phyloP scores from a whole-genome alignment of 495 filamentous ascomycete species.

The Penicillium roqueforti region DNA sequence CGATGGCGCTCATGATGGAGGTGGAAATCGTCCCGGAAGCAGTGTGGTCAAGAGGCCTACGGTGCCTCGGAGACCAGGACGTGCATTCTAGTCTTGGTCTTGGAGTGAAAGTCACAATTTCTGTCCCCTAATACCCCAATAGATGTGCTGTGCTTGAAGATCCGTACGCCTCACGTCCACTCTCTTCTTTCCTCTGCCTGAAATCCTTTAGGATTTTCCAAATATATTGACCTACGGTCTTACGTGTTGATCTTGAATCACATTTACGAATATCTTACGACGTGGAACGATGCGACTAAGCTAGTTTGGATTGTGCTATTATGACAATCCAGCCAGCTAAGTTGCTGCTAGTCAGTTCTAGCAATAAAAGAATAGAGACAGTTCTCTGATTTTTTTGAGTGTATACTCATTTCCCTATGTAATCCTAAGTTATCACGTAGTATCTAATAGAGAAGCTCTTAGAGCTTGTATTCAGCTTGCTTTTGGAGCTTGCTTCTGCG shows the following conservation, averaged over 20 bases:
- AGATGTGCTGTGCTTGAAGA: conserved; percentile 11
- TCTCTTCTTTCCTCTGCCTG: conserved; percentile 11
- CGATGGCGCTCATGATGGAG: conserved; percentile 34
- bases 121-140: conserved; percentile 24
- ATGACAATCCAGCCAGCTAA: not conserved
- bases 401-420: not conserved
- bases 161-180: conserved; percentile 4
- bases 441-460: not conserved
- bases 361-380: conserved; percentile 19
- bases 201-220: conserved; percentile 15
- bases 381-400: conserved; percentile 8
- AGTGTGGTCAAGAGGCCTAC: conserved; percentile 60
- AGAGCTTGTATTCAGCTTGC: not conserved
- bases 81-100: conserved; percentile 37
- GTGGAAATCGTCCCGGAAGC: conserved; percentile 32
- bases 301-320: conserved; percentile 1
- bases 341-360: conserved; percentile 22
- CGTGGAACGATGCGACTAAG: conserved; percentile 27
- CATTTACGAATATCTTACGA: conserved; percentile 31
- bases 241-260: conserved; percentile 32
- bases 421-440: not conserved
- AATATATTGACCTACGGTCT: conserved; percentile 16
- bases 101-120: conserved; percentile 1
- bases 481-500: no score
- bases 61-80: conserved; percentile 50